Evolutionary conservation across 2,329 filamentous ascomycete genomes (phyloP).

Genomic region (Coniochaeta hoffmannii): DNA sequence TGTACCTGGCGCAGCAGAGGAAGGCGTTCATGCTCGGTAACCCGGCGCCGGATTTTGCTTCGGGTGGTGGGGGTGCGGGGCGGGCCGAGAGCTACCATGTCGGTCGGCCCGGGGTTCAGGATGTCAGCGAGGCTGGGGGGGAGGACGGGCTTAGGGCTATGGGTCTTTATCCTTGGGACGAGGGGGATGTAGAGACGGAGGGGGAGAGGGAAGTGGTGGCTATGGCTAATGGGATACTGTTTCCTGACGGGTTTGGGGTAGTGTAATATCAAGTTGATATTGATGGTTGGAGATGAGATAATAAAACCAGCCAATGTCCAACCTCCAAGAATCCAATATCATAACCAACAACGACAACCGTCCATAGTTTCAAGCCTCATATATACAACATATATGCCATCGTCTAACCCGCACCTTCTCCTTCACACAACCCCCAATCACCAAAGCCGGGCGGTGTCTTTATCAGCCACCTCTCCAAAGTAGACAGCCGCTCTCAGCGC

Average conservation of each 20-base stretch:
- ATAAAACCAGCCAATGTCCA: no score
- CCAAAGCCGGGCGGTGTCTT: no score
- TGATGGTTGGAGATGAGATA: background rate
- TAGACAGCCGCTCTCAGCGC: no score
- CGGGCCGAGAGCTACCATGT: constrained; percentile 22
- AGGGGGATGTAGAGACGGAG: constrained; percentile 23
- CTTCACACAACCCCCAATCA: no score
- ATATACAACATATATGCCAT: no score
- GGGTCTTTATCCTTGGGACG: constrained; percentile 33
- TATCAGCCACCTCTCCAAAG: no score
- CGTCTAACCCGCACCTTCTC: no score
- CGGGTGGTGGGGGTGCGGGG: background rate
- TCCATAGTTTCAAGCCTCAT: no score
- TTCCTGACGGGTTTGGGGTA: constrained; percentile 33
- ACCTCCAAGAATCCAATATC: no score
- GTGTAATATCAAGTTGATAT: no score
- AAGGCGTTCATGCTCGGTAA: constrained; percentile 49
- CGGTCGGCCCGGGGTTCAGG: constrained; percentile 26
- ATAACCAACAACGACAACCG: no score
- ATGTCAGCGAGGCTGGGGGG: constrained; percentile 30
- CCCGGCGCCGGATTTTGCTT: constrained; percentile 23
- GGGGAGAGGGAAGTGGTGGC: constrained; percentile 25
- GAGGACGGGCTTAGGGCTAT: constrained; percentile 31
- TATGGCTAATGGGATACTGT: constrained; percentile 32
- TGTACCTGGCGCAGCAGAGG: constrained; percentile 49